Conservation (phyloP, 495 filamentous ascomycete species). For the Cladorrhinum samala region DNA sequence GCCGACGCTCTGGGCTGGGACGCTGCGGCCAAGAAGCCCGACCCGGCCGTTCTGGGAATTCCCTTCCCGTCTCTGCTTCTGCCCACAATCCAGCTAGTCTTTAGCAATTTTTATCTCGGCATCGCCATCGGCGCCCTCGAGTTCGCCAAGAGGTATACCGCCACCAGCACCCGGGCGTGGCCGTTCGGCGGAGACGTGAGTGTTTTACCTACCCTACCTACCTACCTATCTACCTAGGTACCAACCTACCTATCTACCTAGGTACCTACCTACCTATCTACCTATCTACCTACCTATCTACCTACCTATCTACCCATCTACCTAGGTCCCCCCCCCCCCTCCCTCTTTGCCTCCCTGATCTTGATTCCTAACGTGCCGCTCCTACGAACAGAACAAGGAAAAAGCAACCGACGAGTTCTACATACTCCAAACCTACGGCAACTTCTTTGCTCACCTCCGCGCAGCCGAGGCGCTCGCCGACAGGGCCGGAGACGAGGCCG, state of each 20-base stretch:
- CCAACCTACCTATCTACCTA: no score
- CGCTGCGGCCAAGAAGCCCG: conserved; percentile 35
- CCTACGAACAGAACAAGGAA: conserved; percentile 33
- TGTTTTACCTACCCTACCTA: no score
- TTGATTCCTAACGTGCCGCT: not conserved
- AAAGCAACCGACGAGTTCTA: conserved; percentile 55
- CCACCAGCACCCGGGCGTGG: conserved; percentile 48
- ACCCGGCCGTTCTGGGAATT: conserved; percentile 39
- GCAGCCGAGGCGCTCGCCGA: conserved; percentile 52
- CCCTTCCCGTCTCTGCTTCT: conserved; percentile 48
- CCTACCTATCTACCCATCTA: no score
- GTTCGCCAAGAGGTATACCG: conserved; percentile 47
- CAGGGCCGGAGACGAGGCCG: conserved; percentile 40
- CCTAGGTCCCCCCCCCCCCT: no score
- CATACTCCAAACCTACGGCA: conserved; percentile 55
- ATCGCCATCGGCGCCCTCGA: conserved; percentile 50
- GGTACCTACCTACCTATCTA: no score
- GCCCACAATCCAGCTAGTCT: conserved; percentile 57
- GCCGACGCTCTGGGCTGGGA: conserved; percentile 55
- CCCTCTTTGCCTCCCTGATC: not conserved
- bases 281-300: no score
- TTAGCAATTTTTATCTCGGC: conserved; percentile 57
- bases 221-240: no score
- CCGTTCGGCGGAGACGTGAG: conserved; percentile 47
- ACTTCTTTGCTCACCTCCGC: conserved; percentile 52